phyloP scores from a whole-genome alignment of 371 early-diverging fungal genomes.

The Zychaea mexicana region DNA sequence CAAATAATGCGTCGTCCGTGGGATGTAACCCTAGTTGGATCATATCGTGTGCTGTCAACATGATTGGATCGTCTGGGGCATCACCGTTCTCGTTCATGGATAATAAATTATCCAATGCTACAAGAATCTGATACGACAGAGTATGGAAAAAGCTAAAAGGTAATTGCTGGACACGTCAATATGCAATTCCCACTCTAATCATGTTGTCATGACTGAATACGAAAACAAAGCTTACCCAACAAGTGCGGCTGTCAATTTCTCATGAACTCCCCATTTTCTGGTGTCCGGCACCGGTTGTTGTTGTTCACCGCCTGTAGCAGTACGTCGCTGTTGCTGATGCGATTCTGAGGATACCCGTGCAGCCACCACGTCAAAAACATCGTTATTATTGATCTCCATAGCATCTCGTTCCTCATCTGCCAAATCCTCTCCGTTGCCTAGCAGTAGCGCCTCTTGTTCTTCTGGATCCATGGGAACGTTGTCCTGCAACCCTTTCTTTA shows the following conservation, averaged over 20 bases:
- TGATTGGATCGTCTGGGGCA: constrained; percentile 17
- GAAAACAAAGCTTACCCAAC: constrained; percentile 22
- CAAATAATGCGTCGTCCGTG: constrained; percentile 35
- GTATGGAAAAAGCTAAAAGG: constrained; percentile 46
- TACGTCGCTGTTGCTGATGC: background rate
- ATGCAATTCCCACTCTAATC: no score
- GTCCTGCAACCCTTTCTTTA: constrained; percentile 2
- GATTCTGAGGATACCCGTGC: constrained; percentile 14
- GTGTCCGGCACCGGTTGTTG: background rate
- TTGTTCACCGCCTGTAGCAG: background rate
- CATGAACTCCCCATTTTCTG: constrained; percentile 2
- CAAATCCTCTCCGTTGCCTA: constrained; percentile 15
- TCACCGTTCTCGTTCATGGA: constrained; percentile 18
- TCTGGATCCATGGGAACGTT: constrained; percentile 17
- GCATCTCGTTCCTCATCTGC: constrained; percentile 38
- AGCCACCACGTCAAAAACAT: constrained; percentile 31
- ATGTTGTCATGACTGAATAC: no score
- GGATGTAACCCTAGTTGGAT: constrained; percentile 52
- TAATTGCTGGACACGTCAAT: no score
- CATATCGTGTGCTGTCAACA: constrained; percentile 42
- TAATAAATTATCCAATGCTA: constrained; percentile 29
- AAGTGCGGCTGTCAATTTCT: constrained; percentile 16
- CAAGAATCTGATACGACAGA: constrained; percentile 32
- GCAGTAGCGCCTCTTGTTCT: constrained; percentile 22
- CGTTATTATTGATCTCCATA: constrained; percentile 29